Base-by-base conservation (phyloP, 1,284 basidiomycete species). In the Naganishia albida region DNA sequence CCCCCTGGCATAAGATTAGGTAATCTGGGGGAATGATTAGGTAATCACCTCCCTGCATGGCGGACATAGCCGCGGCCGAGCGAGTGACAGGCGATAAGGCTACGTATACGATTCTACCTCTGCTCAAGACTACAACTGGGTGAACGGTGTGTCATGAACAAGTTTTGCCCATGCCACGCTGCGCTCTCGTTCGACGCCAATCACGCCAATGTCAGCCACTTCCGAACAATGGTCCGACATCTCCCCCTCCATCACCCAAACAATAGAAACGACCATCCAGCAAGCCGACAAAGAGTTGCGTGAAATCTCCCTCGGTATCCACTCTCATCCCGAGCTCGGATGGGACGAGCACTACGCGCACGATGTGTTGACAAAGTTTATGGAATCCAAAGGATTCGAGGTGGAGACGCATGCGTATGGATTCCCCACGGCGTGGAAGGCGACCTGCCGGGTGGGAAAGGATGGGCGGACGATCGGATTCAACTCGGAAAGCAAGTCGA, bases 371-470 rank as follows among this genome's bases (percentile, higher is more conserved):
- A 83, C 84, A 0, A 70, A 77, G 16, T 87, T 85, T 72, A 84
- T 88, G 81, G 77, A 80, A 62, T 76, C 78, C 48, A 82, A 86
- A 3, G 75, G 73, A 1, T 90, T 88, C 74, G 74, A 78, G 20
- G 85, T 90, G 30, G 86, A 84, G 8, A 80, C 78, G 55, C 83
- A 85, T 69, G 86, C 88, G 70, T 81, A 86, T 44, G 83, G 82
- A 13, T 81, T 90, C n/a, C 78, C 84, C 34, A 74, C 72, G 0
- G 69, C 69, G 0, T 74, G 69, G 62, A 55, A 49, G n/a, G 72
- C 66, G n/a, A 72, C 72, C 1, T 75, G 69, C 49, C 70, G 70
- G 20, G 66, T 72, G 25, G 73, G 73, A 0, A 25, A 62, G 25
- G 71, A 72, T 10, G 74, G 74, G 10, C 67, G 70, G 28, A 68